These are phyloP conservation scores for Magnusiomyces clavatus DNA, from an alignment of 1,139 yeast genomes.

Conservation along the genomic window DNA sequence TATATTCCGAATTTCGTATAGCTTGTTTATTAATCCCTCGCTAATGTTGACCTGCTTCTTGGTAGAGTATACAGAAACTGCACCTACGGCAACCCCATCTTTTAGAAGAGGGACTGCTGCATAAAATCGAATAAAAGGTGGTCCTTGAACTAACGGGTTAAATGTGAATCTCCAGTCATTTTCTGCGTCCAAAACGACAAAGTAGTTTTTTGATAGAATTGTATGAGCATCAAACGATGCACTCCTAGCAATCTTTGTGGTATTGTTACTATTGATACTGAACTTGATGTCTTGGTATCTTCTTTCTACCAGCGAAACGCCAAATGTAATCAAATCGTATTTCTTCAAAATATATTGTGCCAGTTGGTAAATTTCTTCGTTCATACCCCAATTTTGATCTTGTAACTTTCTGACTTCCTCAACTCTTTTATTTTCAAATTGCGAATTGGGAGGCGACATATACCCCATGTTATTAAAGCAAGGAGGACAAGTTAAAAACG, in stretches of 20 bases:
- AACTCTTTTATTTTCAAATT: conserved; percentile 22
- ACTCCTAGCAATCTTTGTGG: conserved; percentile 36
- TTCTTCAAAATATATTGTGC: conserved; percentile 30
- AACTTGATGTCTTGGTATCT: conserved; percentile 43
- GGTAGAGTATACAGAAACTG: conserved; percentile 52
- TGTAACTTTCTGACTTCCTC: conserved; percentile 35
- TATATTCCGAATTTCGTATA: conserved; percentile 35
- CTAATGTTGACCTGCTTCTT: conserved; percentile 37
- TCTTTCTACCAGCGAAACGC: conserved; percentile 50
- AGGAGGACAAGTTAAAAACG: conserved; percentile 48
- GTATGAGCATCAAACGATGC: conserved; percentile 63
- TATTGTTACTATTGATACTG: conserved; percentile 38
- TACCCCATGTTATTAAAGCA: conserved; percentile 43
- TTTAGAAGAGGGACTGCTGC: conserved; percentile 52
- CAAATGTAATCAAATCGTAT: conserved; percentile 43
- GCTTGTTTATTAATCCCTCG: conserved; percentile 30
- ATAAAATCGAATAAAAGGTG: conserved; percentile 52
- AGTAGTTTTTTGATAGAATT: conserved; percentile 47
- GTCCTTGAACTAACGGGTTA: conserved; percentile 56
- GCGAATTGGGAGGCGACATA: conserved; percentile 47
- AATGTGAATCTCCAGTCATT: conserved; percentile 58
- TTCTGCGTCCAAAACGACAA: conserved; percentile 50
- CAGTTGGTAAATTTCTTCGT: conserved; percentile 35
- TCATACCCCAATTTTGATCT: conserved; percentile 18
- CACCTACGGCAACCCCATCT: conserved; percentile 43